Conservation (phyloP, 2,329 filamentous ascomycete species). For the Tricladium varicosporioides region DNA sequence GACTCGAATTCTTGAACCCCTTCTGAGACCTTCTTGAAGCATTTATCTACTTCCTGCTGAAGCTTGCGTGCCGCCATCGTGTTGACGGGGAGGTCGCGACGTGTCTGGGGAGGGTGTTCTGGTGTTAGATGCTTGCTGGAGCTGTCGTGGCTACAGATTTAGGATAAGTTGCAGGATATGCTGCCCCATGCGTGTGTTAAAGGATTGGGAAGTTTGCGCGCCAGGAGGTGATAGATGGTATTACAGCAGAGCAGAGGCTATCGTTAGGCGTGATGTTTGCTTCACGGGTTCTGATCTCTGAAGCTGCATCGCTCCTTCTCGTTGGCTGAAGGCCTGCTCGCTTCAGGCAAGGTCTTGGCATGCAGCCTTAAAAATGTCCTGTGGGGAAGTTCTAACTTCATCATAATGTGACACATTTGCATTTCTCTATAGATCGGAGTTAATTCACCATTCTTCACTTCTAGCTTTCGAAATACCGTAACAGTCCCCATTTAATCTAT, state of each 20-base stretch:
- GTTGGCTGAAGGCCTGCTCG: not conserved
- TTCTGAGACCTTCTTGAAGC: conserved; percentile 97
- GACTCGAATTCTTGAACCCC: conserved; percentile 88
- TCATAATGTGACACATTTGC: not conserved
- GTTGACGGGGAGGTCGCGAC: conserved; percentile 28
- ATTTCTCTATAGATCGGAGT: not conserved
- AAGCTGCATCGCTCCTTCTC: not conserved
- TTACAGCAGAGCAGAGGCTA: conserved; percentile 7
- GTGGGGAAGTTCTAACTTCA: not conserved
- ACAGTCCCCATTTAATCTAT: not conserved
- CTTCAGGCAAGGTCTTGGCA: conserved; percentile 1
- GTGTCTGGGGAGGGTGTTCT: conserved; percentile 10
- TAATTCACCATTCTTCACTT: not conserved
- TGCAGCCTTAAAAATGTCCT: conserved; percentile 1
- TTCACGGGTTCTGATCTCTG: not conserved
- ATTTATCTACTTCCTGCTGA: conserved; percentile 97
- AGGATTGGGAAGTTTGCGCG: conserved; percentile 15
- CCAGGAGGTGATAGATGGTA: conserved; percentile 9
- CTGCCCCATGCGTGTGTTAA: conserved; percentile 26
- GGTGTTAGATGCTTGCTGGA: conserved; percentile 23
- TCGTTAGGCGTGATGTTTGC: conserved; percentile 6
- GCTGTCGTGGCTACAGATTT: conserved; percentile 29
- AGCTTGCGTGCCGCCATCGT: conserved; percentile 94
- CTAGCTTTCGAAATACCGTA: not conserved
- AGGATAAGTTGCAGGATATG: conserved; percentile 23